Evolutionary conservation across 2,329 filamentous ascomycete species (phyloP), one percentile per base, ranked within the genome.

Genomic region (Helotiales sp.): DNA sequence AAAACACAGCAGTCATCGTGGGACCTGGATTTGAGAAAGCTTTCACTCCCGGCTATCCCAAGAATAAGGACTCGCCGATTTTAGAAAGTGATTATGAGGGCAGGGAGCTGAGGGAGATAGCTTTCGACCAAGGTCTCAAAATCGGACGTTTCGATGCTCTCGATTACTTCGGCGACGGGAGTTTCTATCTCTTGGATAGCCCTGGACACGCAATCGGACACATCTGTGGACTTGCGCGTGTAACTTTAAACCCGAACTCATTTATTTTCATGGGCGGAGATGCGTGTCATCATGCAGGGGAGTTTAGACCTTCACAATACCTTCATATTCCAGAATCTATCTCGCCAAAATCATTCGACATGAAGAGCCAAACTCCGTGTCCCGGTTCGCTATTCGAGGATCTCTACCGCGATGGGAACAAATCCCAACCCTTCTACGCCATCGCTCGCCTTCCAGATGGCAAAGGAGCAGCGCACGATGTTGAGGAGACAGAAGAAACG

Each of bases 151-250:
- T 80, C 64, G 63, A 72, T 30, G 79, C 79, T 1, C 69, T 72
- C 25, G 82, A 85, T 65, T 84, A 77, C 64, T 85, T 83, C 55
- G 76, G 76, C 2, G 82, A 85, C 64, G 81, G 81, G 0, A 76
- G 72, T 22, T 81, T 86, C 61, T 84, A 83, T 64, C 71, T 85
- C 1, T 63, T 79, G 0, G 74, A 79, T 57, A 71, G 76, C 2
- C 80, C 81, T 0, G 82, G 82, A 1, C 81, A 84, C 63, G 74
- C 76, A 0, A 67, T 79, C 1, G 76, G 74, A 0, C 77, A 79
- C 55, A 66, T 79, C 0, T 76, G 71, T 44, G 77, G 69, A 1
- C 61, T 79, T 3, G 77, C 75, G 1, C 65, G 77, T 8, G 74
- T 74, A 0, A 74, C 71, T 0, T 47, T 58, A 13, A 57, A 50